These are phyloP conservation scores for Endogone sp. DNA, from an alignment of 192 early-diverging fungal species.

Conservation along the genomic window DNA sequence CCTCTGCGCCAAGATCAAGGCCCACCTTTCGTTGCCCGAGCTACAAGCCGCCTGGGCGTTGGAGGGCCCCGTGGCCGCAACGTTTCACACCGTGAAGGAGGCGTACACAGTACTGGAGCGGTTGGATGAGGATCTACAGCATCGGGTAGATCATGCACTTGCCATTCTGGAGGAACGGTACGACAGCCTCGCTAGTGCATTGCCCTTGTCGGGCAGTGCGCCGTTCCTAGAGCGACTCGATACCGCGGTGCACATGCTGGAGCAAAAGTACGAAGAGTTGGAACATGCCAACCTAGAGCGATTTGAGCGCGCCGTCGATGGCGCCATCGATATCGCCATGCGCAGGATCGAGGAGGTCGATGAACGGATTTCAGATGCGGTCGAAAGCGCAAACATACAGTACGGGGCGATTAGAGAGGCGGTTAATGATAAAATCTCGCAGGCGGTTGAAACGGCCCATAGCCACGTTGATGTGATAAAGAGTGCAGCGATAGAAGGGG, in stretches of 20 bases:
- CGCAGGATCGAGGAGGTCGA: constrained; percentile 28
- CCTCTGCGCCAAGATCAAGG: not conserved
- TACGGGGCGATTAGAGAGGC: not conserved
- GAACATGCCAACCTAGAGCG: constrained; percentile 23
- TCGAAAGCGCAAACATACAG: constrained; percentile 18
- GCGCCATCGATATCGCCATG: constrained; percentile 25
- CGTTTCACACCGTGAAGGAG: constrained; percentile 11
- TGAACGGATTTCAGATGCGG: constrained; percentile 16
- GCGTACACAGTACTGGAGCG: constrained; percentile 15
- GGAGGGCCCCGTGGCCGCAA: not conserved
- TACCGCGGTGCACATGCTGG: constrained; percentile 31
- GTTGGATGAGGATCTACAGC: constrained; percentile 11
- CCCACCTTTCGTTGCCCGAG: not conserved
- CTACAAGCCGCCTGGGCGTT: not conserved
- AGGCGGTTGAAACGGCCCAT: constrained; percentile 17
- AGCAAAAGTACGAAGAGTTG: constrained; percentile 42
- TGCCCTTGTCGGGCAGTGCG: constrained; percentile 22
- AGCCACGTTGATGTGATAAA: constrained; percentile 40
- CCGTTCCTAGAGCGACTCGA: constrained; percentile 36
- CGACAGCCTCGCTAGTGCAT: not conserved
- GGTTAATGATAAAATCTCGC: constrained; percentile 22
- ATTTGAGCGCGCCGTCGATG: constrained; percentile 17
- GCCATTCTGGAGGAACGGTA: constrained; percentile 4
- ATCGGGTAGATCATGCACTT: constrained; percentile 12
- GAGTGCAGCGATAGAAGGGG: constrained; percentile 39